phyloP scores from a whole-genome alignment of 106 monocot genomes.

The Dendrobium huoshanense region DNA sequence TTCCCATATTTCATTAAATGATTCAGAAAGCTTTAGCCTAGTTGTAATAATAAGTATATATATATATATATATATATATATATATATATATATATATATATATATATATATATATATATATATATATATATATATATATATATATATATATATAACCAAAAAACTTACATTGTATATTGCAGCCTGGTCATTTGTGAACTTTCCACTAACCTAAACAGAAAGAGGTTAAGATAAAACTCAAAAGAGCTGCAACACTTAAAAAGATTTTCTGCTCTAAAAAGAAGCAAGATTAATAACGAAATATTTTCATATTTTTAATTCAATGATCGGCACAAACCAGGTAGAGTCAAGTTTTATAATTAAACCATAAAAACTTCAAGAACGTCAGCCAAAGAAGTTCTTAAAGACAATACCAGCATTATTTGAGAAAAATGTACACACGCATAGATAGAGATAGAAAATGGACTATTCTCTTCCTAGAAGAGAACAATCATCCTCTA shows the following conservation, averaged over 20 bases:
- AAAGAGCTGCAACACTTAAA: neutral
- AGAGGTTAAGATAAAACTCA: neutral
- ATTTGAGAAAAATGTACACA: too few relatives aligned
- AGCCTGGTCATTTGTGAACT: constrained; percentile 71
- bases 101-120: too few relatives aligned
- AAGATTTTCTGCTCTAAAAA: neutral
- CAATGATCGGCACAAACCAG: neutral
- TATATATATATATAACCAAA: neutral
- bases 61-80: constrained; percentile 1
- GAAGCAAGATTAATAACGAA: neutral
- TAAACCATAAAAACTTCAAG: neutral
- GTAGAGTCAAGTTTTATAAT: neutral
- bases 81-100: too few relatives aligned
- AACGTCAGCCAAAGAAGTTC: neutral
- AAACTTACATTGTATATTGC: constrained; percentile 82
- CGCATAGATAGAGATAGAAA: too few relatives aligned
- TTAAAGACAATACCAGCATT: neutral
- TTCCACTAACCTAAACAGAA: constrained; percentile 66
- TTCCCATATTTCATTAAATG: neutral
- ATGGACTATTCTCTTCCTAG: too few relatives aligned
- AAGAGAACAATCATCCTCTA: too few relatives aligned
- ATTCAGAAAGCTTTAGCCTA: neutral
- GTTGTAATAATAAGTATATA: neutral
- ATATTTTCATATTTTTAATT: neutral
- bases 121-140: too few relatives aligned